Base-by-base conservation (phyloP, 495 filamentous ascomycete species). In the Aspergillus ellipticus region DNA sequence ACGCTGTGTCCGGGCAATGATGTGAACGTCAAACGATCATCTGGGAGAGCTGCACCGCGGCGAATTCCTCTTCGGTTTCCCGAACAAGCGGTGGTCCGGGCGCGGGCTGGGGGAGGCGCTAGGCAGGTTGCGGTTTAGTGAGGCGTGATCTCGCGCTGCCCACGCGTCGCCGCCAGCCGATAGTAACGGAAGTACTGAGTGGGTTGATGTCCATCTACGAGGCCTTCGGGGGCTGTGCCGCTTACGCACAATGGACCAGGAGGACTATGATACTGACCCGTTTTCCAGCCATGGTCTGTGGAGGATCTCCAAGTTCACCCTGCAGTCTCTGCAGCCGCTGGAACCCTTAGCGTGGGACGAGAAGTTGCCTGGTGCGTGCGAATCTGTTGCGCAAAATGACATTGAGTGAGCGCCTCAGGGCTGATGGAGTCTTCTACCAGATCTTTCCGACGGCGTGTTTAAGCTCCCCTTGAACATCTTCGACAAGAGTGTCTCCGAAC, bases 211-310 rank as follows among this genome's bases (percentile, higher is more conserved):
- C 4, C 16, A 35, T 45, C 16, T 19, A 51, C 43, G 54, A 50
- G 56, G 21, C 22, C 35, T 39, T 13, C 1, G 35, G n/a, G 35
- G 35, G 35, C 35, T 13, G 35, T 39, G 35, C n/a, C 35, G 35
- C 35, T 53, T 13, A 24, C 21, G 60, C 61, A 62, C 56, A 49
- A 78, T 83, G 79, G 74, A 79, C 26, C 63, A 68, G 48, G 66
- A 74, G 29, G 69, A 76, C 29, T 75, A 83, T 45, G 56, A 60
- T 24, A 76, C 78, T 11, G 73, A 88, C 61, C 82, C 89, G 1
- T 94, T 94, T 65, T 82, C 82, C 11, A 84, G 90, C 51, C 86
- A 86, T 20, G 82, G 86, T 59, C 79, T 90, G 39, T 87, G 81
- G 79, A 74, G 71, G 45, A 66, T 74, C 10, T 84, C 81, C 5